Conservation (phyloP, 1,284 basidiomycete genomes). For the Singerocomus inundabilis region DNA sequence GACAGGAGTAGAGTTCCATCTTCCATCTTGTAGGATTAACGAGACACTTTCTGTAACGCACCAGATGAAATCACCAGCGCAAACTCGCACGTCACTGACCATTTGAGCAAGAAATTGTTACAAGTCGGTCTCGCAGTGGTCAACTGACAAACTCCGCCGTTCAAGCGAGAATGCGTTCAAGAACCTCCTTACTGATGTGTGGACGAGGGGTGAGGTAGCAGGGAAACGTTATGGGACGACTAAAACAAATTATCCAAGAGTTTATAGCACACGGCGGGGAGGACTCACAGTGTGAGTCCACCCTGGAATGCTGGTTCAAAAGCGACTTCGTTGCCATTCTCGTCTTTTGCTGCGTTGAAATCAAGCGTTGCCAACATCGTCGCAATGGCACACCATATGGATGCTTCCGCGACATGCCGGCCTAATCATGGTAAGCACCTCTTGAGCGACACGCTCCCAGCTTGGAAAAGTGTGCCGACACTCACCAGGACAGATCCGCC, state of each 20-base stretch:
- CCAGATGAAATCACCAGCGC: too few species aligned
- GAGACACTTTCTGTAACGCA: too few species aligned
- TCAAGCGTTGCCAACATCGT: constrained; percentile 18
- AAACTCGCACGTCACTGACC: too few species aligned
- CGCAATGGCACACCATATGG: constrained; percentile 14
- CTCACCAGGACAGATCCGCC: constrained; percentile 19
- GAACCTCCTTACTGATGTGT: neutral
- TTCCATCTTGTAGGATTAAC: too few species aligned
- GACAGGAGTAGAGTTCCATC: too few species aligned
- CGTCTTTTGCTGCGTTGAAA: constrained; percentile 9
- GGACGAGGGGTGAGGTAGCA: neutral
- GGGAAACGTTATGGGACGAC: neutral
- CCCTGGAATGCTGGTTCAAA: constrained; percentile 2
- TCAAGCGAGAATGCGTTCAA: neutral
- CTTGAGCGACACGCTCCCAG: neutral
- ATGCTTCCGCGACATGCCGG: constrained; percentile 13
- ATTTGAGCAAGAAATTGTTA: too few species aligned
- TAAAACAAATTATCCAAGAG: too few species aligned
- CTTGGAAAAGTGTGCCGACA: too few species aligned
- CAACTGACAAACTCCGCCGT: neutral
- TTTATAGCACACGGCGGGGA: too few species aligned
- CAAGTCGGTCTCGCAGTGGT: neutral
- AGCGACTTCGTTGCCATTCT: constrained; percentile 2
- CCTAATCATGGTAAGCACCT: constrained; percentile 2
- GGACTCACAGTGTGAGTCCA: constrained; percentile 4